Base-by-base conservation (phyloP, 2,329 filamentous ascomycete genomes). In the Paecilomyces sp. region DNA sequence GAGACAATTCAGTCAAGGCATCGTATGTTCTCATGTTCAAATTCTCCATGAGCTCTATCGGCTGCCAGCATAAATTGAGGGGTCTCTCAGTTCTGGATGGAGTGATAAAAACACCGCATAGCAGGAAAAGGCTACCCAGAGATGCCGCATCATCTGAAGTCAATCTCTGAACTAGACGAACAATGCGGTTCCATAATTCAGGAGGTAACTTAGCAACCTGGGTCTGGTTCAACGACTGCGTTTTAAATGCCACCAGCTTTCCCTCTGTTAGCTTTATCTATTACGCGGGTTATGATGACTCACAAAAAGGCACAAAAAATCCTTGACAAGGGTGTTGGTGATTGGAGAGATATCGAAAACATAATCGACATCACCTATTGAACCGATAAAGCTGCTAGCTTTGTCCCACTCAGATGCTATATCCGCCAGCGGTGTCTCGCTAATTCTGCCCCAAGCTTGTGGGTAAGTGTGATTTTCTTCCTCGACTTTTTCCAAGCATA, bases 261-360 rank as follows among this genome's bases (percentile, higher is more conserved):
- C 4, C 24, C 50, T 53, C n/a, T 22, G 50, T 53, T 53, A 53
- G 50, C 50, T 53, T 12, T 6, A 12, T 12, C 13, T 12, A 24
- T 24, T 28, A 15, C n/a, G 24, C 12, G 13, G 25, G 12, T 53
- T 12, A 15, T 8, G 24, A n/a, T 8, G 24, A 53, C 50, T 53
- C 18, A 53, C 50, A 25, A 53, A 53, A 18, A 53, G 50, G 25
- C 50, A 53, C 50, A 53, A 11, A 22, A 53, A 53, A 28, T 53
- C 50, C 50, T 53, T 24, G 8, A 53, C 13, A 15, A 65, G 30
- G 30, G 61, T 61, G 12, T 59, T 61, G 13, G 52, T 41, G 24
- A 56, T 36, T 2, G 61, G n/a, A 7, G 56, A 61, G 5, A 61
- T 25, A 24, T 65, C 58, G 22, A 64, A 24, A 28, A 2, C 18